A percentile compares a stretch with the other conserved stretches of the same genome.
Conservation (phyloP, 345 rosid genomes). For the Kernera saxatilis region DNA sequence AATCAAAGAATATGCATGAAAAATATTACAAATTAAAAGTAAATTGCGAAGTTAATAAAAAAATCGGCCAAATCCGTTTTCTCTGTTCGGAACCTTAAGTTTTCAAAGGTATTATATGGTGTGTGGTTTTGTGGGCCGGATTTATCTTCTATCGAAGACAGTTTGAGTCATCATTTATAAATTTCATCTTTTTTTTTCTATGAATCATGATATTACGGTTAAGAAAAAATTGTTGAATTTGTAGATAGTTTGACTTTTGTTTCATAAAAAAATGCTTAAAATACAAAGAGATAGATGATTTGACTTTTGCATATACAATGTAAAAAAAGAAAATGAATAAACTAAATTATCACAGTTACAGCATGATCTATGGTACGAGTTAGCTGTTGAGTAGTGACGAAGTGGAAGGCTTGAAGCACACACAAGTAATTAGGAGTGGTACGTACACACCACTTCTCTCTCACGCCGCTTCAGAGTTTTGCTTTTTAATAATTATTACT, state of each 20-base stretch:
- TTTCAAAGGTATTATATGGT: no score
- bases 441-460: conserved; percentile 25
- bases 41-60: no score
- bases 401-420: background rate
- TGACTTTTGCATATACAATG: conserved; percentile 1
- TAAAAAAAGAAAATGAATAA: background rate
- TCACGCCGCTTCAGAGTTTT: conserved; percentile 1
- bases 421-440: conserved; percentile 20
- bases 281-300: background rate
- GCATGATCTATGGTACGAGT: conserved; percentile 22
- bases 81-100: no score
- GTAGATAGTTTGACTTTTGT: conserved; percentile 17
- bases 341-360: background rate
- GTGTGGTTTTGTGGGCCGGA: no score
- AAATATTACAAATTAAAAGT: no score
- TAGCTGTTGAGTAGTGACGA: conserved; percentile 20
- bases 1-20: no score
- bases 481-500: background rate
- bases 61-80: no score
- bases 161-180: no score
- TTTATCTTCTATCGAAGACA: no score
- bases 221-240: no score
- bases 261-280: background rate
- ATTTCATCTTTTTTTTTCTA: no score
- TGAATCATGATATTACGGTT: no score